Evolutionary conservation across 2,329 filamentous ascomycete species (phyloP).

Genomic region (Nannizziopsis arthrosporioides): DNA sequence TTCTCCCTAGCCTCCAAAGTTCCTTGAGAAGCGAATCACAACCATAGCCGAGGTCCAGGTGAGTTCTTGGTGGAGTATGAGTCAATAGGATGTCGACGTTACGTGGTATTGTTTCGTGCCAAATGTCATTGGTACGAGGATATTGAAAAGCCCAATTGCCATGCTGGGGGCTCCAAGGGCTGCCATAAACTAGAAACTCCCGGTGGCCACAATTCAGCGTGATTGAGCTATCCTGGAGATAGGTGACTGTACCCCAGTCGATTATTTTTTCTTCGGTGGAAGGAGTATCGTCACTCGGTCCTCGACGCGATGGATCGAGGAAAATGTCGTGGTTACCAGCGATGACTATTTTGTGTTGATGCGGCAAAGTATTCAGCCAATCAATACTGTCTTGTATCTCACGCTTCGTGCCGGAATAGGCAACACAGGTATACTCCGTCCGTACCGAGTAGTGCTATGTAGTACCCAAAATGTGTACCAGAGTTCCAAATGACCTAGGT

Average conservation of each 20-base stretch:
- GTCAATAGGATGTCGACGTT: slow-evolving; percentile 19
- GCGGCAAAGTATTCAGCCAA: no score
- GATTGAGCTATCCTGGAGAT: slow-evolving; percentile 15
- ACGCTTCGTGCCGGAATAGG: no score
- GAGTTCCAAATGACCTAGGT: no score
- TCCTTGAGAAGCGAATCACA: slow-evolving; percentile 17
- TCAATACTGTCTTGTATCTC: no score
- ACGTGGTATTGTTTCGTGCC: slow-evolving; percentile 16
- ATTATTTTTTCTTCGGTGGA: no score
- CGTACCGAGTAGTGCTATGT: no score
- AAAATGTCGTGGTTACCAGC: no score
- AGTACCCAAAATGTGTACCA: no score
- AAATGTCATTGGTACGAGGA: slow-evolving; percentile 15
- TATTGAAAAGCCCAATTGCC: slow-evolving; percentile 21
- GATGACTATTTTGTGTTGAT: no score
- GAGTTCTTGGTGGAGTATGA: slow-evolving; percentile 18
- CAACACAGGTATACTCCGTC: no score
- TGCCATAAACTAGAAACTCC: slow-evolving; percentile 16
- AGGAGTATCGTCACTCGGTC: no score
- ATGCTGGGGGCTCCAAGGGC: slow-evolving; percentile 16
- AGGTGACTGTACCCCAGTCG: slow-evolving; percentile 17
- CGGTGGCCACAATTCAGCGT: slow-evolving; percentile 9
- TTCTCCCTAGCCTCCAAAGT: slow-evolving; percentile 16
- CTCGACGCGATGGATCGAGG: no score
- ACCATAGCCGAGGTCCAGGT: slow-evolving; percentile 16